Percentiles rank a stretch among this genome's conserved stretches.
Evolutionary conservation across 1,284 basidiomycete species (phyloP).

Genomic region (Cryptococcus depauperatus): DNA sequence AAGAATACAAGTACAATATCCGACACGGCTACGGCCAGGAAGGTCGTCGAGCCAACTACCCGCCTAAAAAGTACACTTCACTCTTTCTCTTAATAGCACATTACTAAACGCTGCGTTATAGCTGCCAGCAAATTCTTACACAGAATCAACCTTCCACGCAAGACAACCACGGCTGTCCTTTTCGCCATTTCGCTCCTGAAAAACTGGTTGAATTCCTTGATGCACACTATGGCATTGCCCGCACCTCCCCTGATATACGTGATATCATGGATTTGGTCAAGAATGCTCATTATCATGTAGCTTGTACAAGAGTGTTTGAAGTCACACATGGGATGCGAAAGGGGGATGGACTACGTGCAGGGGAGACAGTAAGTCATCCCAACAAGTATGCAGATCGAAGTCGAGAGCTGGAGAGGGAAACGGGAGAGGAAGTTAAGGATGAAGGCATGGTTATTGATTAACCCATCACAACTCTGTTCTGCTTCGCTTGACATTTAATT

Average conservation of each 20-base stretch:
- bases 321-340: constrained; percentile 86
- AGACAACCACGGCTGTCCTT: constrained; percentile 88
- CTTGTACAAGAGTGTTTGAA: constrained; percentile 95
- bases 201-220: constrained; percentile 74
- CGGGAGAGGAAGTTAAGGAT: constrained; percentile 24
- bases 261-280: constrained; percentile 82
- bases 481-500: background rate
- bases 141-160: constrained; percentile 63
- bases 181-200: constrained; percentile 77
- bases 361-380: constrained; percentile 88
- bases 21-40: constrained; percentile 92
- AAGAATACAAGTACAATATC: constrained; percentile 96
- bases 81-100: background rate
- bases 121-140: constrained; percentile 84
- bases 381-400: constrained; percentile 63
- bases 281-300: constrained; percentile 81
- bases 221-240: constrained; percentile 55
- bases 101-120: constrained; percentile 38
- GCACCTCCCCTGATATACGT: constrained; percentile 65
- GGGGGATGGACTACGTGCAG: constrained; percentile 78
- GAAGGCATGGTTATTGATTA: constrained; percentile 16
- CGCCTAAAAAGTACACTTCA: constrained; percentile 65
- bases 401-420: constrained; percentile 44
- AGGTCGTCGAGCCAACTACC: constrained; percentile 87
- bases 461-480: background rate